Evolutionary conservation across 176 grass and related monocot species (phyloP), one percentile per base, ranked within the genome.

Genomic region (Lolium rigidum): DNA sequence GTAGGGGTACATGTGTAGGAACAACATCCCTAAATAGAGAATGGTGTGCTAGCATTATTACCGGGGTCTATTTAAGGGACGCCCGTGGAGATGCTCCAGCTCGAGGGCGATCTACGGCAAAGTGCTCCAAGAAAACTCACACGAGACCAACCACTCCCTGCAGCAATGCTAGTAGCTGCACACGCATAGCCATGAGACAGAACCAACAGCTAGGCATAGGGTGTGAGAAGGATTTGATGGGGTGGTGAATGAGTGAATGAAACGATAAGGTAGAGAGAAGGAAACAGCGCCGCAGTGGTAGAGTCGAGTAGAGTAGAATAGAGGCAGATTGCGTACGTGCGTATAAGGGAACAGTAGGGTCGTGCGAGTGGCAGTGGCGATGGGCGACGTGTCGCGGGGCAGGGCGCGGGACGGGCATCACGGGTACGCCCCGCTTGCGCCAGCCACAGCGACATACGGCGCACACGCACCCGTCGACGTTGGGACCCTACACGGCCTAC

Each of bases 371-470:
- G 21, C 82, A 89, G 87, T 57, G 67, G 7, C 24, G 47, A 2
- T n/a, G 7, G n/a, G 31, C 43, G 24, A 81, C 88, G 88, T 89
- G 83, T 76, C 77, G 88, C 25, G 9, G 38, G 18, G 44, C 10
- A 8, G 20, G 7, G 2, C 0, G 68, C 2, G 2, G 4, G 10
- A 1, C 31, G 4, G 66, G 20, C 18, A 22, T 62, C 50, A 13
- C 72, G n/a, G n/a, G 60, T 48, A 67, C 61, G 37, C 37, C 6
- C 50, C 9, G 63, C 9, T 70, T 86, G 74, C 88, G 70, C 76
- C 76, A 85, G 82, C 87, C 87, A 89, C 87, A 80, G 76, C 5
- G 8, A 10, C 67, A 80, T 58, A 85, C 87, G 87, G 82, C 87
- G 87, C 65, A 25, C 80, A 13, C 51, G 39, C 1, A 3, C 1